Evolutionary conservation across 2,329 filamentous ascomycete genomes (phyloP).

Genomic region (Waltergamsia citrina): DNA sequence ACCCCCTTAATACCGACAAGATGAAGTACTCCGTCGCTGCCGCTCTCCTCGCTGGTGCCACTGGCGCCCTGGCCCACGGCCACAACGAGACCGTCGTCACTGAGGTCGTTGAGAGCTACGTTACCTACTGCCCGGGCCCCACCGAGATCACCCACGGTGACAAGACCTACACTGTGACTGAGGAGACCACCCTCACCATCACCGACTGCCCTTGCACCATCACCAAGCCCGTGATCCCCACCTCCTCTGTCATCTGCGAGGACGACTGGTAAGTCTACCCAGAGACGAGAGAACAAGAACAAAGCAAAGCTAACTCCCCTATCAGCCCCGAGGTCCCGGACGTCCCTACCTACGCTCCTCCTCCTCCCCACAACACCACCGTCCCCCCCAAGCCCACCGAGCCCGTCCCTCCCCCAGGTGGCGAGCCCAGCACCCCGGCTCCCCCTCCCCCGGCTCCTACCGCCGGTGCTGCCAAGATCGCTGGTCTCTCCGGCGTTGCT

Average conservation of each 20-base stretch:
- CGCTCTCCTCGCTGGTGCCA: slow-evolving; percentile 41
- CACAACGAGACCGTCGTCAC: slow-evolving; percentile 49
- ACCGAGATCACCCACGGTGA: slow-evolving; percentile 54
- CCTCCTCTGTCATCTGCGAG: slow-evolving; percentile 42
- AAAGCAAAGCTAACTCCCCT: neutral
- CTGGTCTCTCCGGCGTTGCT: slow-evolving; percentile 47
- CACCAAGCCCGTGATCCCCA: slow-evolving; percentile 46
- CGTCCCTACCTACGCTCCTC: slow-evolving; percentile 14
- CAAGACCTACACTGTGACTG: slow-evolving; percentile 61
- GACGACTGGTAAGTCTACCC: slow-evolving; percentile 37
- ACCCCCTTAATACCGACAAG: slow-evolving; percentile 44
- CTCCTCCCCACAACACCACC: slow-evolving; percentile 14
- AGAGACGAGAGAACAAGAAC: neutral
- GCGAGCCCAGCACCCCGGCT: slow-evolving; percentile 9
- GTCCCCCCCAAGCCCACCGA: slow-evolving; percentile 18
- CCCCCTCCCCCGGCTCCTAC: slow-evolving; percentile 30
- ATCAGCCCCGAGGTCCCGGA: slow-evolving; percentile 17
- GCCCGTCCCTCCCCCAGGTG: slow-evolving; percentile 14
- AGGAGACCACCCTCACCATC: slow-evolving; percentile 61
- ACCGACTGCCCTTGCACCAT: slow-evolving; percentile 64
- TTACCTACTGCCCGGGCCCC: slow-evolving; percentile 63
- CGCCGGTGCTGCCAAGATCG: slow-evolving; percentile 46
- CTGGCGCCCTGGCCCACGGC: slow-evolving; percentile 32
- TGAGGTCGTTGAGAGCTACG: slow-evolving; percentile 55
- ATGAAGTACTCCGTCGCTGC: slow-evolving; percentile 54